These are phyloP conservation scores for Hyphodiscus sp. DNA, from an alignment of 2,329 filamentous ascomycete genomes.

Conservation along the genomic window DNA sequence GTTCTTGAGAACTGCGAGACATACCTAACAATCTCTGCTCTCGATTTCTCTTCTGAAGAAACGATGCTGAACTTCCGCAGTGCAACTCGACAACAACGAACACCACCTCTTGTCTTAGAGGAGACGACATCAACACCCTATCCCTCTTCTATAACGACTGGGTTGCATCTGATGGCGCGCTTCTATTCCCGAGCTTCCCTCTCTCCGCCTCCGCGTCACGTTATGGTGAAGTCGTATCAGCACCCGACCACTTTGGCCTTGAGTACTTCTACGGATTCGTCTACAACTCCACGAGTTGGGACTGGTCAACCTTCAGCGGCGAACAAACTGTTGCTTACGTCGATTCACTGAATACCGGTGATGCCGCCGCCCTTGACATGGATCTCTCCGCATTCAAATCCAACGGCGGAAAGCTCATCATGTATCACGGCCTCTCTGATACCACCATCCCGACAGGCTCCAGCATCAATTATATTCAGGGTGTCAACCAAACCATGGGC, in stretches of 20 bases:
- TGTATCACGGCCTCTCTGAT: slow-evolving; percentile 22
- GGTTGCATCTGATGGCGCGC: slow-evolving; percentile 11
- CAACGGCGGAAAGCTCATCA: slow-evolving; percentile 20
- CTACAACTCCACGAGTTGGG: slow-evolving; percentile 19
- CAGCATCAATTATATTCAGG: slow-evolving; percentile 42
- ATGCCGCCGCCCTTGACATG: slow-evolving; percentile 41
- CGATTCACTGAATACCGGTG: slow-evolving; percentile 34
- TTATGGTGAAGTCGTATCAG: not conserved
- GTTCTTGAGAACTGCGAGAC: no score
- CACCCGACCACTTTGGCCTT: not conserved
- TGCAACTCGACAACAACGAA: no score
- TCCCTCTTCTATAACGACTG: slow-evolving; percentile 33
- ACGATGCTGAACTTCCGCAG: slow-evolving; percentile 2
- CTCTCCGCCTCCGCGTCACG: slow-evolving; percentile 4
- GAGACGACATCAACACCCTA: slow-evolving; percentile 37
- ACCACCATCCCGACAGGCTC: slow-evolving; percentile 46
- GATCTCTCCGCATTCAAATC: slow-evolving; percentile 40
- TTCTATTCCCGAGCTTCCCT: slow-evolving; percentile 5
- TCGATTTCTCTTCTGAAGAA: slow-evolving; percentile 20
- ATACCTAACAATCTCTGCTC: slow-evolving; percentile 21
- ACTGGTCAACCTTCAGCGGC: slow-evolving; percentile 33
- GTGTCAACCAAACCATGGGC: slow-evolving; percentile 33
- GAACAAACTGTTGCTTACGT: slow-evolving; percentile 32
- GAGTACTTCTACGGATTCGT: not conserved
- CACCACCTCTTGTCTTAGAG: slow-evolving; percentile 34